Evolutionary conservation across 148 eudicot species (phyloP).

Genomic region (Rhododendron griersonianum): DNA sequence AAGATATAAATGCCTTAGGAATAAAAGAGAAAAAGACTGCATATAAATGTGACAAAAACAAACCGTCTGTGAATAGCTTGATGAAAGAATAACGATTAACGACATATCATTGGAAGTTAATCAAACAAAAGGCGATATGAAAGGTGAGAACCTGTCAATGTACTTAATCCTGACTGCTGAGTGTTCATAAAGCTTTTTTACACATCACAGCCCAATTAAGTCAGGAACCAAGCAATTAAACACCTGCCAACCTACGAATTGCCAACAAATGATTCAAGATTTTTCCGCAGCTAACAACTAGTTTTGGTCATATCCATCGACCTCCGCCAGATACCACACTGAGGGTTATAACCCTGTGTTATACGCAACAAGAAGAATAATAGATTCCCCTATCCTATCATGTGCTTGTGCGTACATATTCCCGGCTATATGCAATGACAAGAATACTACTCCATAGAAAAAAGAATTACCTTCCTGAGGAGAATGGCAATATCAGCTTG

Average conservation of each 20-base stretch:
- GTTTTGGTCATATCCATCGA: not conserved
- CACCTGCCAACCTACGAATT: not conserved
- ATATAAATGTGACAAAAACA: not conserved
- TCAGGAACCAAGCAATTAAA: not conserved
- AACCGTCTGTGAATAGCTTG: not conserved
- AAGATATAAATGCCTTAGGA: no score
- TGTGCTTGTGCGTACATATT: not conserved
- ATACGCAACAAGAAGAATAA: not conserved
- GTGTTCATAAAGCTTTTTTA: not conserved
- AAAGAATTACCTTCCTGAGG: slow-evolving; percentile 62
- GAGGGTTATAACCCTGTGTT: not conserved
- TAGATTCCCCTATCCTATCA: not conserved
- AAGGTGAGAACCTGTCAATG: not conserved
- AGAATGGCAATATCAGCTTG: slow-evolving; percentile 34
- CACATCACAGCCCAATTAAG: not conserved
- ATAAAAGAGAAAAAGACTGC: not conserved
- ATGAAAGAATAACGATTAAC: not conserved
- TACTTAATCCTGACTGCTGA: not conserved
- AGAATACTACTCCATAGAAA: not conserved
- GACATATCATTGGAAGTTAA: not conserved
- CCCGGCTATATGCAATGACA: not conserved
- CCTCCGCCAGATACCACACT: not conserved
- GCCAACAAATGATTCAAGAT: not conserved
- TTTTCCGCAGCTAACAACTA: not conserved
- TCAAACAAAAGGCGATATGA: not conserved